Evolutionary conservation across 805 yeast genomes (phyloP).

Genomic region (Metschnikowia noctiluminum): DNA sequence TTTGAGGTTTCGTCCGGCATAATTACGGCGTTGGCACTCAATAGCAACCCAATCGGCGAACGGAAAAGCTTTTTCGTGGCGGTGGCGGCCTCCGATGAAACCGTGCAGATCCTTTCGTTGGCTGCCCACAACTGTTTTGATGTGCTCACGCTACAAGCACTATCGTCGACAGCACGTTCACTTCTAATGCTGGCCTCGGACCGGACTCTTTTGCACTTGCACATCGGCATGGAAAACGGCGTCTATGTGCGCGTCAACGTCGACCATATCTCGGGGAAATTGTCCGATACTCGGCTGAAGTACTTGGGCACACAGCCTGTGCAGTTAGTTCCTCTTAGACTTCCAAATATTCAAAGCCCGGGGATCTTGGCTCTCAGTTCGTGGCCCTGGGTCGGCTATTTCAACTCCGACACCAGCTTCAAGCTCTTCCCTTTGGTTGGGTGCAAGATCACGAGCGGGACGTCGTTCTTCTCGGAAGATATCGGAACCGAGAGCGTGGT

Average conservation of each 20-base stretch:
- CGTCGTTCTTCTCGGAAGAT: constrained; percentile 62
- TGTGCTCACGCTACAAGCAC: constrained; percentile 58
- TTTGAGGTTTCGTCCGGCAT: constrained; percentile 49
- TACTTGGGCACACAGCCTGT: constrained; percentile 74
- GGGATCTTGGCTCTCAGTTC: constrained; percentile 51
- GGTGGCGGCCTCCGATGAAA: constrained; percentile 67
- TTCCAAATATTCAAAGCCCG: constrained; percentile 21
- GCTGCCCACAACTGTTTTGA: constrained; percentile 59
- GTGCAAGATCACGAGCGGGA: constrained; percentile 42
- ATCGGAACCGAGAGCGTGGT: constrained; percentile 58
- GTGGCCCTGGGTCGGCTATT: constrained; percentile 53
- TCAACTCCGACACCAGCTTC: constrained; percentile 29
- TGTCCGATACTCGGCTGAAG: constrained; percentile 60
- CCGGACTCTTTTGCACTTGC: constrained; percentile 40
- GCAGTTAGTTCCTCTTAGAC: constrained; percentile 36
- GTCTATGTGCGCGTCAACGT: constrained; percentile 64
- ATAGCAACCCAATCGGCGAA: constrained; percentile 49
- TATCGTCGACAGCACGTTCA: constrained; percentile 45
- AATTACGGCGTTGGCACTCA: constrained; percentile 44
- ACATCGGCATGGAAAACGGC: constrained; percentile 84
- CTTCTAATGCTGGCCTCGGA: constrained; percentile 21
- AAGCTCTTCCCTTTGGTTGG: constrained; percentile 47
- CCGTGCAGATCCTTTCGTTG: constrained; percentile 65
- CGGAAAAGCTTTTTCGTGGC: constrained; percentile 54
- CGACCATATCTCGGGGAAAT: constrained; percentile 55